These are phyloP conservation scores for Ormosia semicastrata DNA, from an alignment of 306 rosid genomes.

Conservation along the genomic window DNA sequence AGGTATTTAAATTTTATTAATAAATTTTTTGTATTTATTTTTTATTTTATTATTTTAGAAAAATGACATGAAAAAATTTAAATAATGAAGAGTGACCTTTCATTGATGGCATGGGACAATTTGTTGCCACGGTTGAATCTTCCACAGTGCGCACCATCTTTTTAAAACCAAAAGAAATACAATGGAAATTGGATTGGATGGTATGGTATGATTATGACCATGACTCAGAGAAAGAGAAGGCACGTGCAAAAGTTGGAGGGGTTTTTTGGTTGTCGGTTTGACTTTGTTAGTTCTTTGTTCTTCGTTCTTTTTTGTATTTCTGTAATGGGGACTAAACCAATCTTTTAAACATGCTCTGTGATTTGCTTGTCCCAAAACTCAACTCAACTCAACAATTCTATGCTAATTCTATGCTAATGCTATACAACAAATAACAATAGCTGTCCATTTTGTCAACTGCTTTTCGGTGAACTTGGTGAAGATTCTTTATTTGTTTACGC, in stretches of 20 bases:
- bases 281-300: slow-evolving; percentile 7
- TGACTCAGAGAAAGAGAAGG: slow-evolving; percentile 14
- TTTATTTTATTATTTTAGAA: too few relatives aligned
- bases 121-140: slow-evolving; percentile 29
- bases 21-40: too few relatives aligned
- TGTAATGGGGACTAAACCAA: background rate
- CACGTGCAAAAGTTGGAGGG: slow-evolving; percentile 28
- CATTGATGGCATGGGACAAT: slow-evolving; percentile 26
- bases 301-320: background rate
- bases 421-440: background rate
- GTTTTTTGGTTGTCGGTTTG: slow-evolving; percentile 21
- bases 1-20: too few relatives aligned
- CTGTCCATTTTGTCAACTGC: slow-evolving; percentile 19
- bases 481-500: slow-evolving; percentile 19
- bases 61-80: too few relatives aligned
- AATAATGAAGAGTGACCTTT: slow-evolving; percentile 21
- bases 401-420: background rate
- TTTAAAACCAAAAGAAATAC: background rate
- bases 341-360: background rate
- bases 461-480: background rate
- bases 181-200: slow-evolving; percentile 14
- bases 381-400: background rate
- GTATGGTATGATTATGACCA: slow-evolving; percentile 28
- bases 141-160: background rate
- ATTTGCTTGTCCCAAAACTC: slow-evolving; percentile 25